Conservation (phyloP, 73 alveolate genomes). For the Effrenium voratum region DNA sequence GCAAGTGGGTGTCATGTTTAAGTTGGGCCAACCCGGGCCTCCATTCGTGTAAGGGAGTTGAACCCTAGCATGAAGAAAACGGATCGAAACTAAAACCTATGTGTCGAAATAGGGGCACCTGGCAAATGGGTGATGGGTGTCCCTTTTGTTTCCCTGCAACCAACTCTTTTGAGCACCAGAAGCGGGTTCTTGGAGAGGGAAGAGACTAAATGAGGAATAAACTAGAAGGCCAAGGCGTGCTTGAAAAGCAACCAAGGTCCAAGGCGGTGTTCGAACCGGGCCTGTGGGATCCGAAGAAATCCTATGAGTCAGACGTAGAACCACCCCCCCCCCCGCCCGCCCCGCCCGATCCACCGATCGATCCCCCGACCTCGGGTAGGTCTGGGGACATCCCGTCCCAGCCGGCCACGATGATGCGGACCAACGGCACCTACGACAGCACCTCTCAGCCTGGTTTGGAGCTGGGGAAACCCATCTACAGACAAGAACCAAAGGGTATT, state of each 20-base stretch:
- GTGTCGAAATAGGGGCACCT: no score
- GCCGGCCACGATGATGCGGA: constrained; percentile 74
- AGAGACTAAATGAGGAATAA: not conserved
- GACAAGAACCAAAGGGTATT: not conserved
- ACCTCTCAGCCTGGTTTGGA: not conserved
- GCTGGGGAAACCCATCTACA: not conserved
- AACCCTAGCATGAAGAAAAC: no score
- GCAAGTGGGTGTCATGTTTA: no score
- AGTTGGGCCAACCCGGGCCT: no score
- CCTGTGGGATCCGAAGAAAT: not conserved
- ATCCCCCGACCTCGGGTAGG: not conserved
- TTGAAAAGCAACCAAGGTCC: not conserved
- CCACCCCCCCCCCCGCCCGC: no score
- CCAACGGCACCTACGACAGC: constrained; percentile 35
- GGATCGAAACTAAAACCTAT: no score
- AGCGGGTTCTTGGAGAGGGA: not conserved
- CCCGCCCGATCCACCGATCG: not conserved
- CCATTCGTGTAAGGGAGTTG: no score
- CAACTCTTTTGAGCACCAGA: no score
- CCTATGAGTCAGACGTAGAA: constrained; percentile 33
- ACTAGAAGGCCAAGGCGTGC: not conserved
- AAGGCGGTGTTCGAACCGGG: not conserved
- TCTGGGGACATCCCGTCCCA: constrained; percentile 30
- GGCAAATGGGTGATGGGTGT: no score
- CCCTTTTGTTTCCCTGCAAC: no score